Conservation (phyloP, 2,329 filamentous ascomycete species). For the Cryoendolithus antarcticus region DNA sequence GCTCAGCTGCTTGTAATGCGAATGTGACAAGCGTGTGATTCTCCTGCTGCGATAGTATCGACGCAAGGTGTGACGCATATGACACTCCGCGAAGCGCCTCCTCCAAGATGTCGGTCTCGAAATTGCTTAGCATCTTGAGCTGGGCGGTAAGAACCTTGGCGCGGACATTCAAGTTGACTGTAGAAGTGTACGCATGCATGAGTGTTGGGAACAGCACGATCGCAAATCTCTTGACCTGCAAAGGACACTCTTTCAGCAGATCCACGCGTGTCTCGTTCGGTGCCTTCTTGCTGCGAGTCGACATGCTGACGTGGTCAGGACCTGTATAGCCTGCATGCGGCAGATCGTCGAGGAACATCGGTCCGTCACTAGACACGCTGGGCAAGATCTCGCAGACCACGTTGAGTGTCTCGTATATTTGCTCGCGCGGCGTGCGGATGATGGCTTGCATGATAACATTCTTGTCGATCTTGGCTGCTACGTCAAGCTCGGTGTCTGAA, state of each 20-base stretch:
- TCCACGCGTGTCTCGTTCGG: conserved; percentile 72
- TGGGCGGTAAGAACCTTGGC: conserved; percentile 95
- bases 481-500: conserved; percentile 54
- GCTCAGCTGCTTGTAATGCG: conserved; percentile 77
- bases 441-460: conserved; percentile 98
- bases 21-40: conserved; percentile 76
- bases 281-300: conserved; percentile 38
- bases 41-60: conserved; percentile 90
- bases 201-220: conserved; percentile 87
- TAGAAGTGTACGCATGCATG: conserved; percentile 94
- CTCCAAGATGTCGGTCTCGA: conserved; percentile 73
- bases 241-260: conserved; percentile 67
- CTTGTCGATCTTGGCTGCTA: conserved; percentile 80
- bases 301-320: conserved; percentile 32
- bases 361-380: conserved; percentile 48
- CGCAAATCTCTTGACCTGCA: conserved; percentile 81
- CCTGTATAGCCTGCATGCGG: conserved; percentile 37
- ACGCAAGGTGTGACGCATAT: conserved; percentile 89
- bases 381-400: conserved; percentile 92
- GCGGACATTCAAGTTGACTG: conserved; percentile 85
- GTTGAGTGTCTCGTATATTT: conserved; percentile 93
- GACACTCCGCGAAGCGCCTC: conserved; percentile 79
- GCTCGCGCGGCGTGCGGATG: conserved; percentile 87
- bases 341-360: conserved; percentile 40
- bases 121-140: conserved; percentile 90